A percentile compares a stretch with the other conserved stretches of the same genome.
These are phyloP conservation scores for Leucocoprinus birnbaumii DNA, from an alignment of 768 basidiomycete genomes.

Conservation along the genomic window DNA sequence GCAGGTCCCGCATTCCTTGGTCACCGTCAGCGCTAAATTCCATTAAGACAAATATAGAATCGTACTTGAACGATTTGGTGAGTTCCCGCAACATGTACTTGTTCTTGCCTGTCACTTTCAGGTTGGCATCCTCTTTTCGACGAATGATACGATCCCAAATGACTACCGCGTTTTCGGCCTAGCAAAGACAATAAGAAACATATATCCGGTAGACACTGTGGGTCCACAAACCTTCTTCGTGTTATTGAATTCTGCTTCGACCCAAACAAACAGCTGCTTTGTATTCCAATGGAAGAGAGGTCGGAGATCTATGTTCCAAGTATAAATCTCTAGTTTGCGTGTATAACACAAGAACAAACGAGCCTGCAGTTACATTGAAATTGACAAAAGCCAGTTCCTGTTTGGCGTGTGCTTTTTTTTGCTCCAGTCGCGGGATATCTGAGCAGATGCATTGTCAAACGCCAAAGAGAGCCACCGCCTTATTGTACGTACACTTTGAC, in stretches of 20 bases:
- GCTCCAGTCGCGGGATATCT: slow-evolving; percentile 43
- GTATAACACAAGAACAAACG: slow-evolving; percentile 15
- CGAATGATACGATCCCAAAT: slow-evolving; percentile 92
- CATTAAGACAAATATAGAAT: slow-evolving; percentile 4
- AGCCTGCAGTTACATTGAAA: slow-evolving; percentile 82
- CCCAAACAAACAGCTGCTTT: slow-evolving; percentile 89
- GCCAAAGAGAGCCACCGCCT: neutral
- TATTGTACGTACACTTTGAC: slow-evolving; percentile 71
- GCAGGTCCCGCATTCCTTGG: slow-evolving; percentile 62
- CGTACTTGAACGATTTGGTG: slow-evolving; percentile 72
- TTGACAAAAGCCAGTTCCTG: slow-evolving; percentile 79
- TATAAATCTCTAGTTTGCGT: neutral
- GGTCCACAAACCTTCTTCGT: slow-evolving; percentile 44
- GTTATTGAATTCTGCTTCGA: slow-evolving; percentile 81
- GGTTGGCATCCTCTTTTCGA: slow-evolving; percentile 69
- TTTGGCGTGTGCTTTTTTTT: slow-evolving; percentile 52
- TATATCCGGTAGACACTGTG: neutral
- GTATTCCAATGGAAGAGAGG: slow-evolving; percentile 95
- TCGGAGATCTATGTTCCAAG: slow-evolving; percentile 54
- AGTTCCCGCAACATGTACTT: slow-evolving; percentile 84
- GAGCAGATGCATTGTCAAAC: neutral
- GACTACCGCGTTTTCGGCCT: slow-evolving; percentile 56
- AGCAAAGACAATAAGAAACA: slow-evolving; percentile 4
- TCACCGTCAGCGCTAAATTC: slow-evolving; percentile 1
- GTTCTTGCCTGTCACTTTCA: slow-evolving; percentile 67